These are phyloP conservation scores for Picea sitchensis DNA, from an alignment of 75 land plant species.

Conservation along the genomic window DNA sequence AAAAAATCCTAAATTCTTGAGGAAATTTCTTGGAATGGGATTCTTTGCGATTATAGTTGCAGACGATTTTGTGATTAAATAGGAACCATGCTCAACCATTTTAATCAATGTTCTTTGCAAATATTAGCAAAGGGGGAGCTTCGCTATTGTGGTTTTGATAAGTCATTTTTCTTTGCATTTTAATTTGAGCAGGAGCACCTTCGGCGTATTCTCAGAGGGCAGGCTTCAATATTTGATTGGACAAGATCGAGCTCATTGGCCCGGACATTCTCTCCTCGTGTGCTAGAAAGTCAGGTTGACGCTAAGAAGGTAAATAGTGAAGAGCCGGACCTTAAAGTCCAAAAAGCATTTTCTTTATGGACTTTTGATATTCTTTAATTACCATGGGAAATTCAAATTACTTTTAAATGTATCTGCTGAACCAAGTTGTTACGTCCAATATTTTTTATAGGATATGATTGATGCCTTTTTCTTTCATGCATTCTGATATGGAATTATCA, in stretches of 20 bases:
- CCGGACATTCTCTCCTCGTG: constrained; percentile 90
- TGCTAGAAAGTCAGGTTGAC: constrained; percentile 93
- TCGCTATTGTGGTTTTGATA: not conserved
- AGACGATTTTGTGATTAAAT: too few species aligned
- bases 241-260: constrained; percentile 85
- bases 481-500: not conserved
- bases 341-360: not conserved
- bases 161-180: not conserved
- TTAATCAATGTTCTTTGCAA: not conserved
- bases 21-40: too few species aligned
- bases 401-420: not conserved
- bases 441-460: not conserved
- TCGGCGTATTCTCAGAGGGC: constrained; percentile 91
- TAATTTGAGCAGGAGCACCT: constrained; percentile 75
- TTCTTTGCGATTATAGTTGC: too few species aligned
- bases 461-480: not conserved
- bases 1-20: too few species aligned
- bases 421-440: not conserved
- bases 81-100: too few species aligned
- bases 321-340: not conserved
- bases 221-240: constrained; percentile 88
- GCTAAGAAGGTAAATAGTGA: constrained; percentile 77
- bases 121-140: not conserved
- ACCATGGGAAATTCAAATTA: too few species aligned
- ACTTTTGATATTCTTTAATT: too few species aligned